A percentile compares a stretch with the other conserved stretches of the same genome.
Evolutionary conservation across 148 eudicot species (phyloP).

Genomic region (Amaranthus hypochondriacus): DNA sequence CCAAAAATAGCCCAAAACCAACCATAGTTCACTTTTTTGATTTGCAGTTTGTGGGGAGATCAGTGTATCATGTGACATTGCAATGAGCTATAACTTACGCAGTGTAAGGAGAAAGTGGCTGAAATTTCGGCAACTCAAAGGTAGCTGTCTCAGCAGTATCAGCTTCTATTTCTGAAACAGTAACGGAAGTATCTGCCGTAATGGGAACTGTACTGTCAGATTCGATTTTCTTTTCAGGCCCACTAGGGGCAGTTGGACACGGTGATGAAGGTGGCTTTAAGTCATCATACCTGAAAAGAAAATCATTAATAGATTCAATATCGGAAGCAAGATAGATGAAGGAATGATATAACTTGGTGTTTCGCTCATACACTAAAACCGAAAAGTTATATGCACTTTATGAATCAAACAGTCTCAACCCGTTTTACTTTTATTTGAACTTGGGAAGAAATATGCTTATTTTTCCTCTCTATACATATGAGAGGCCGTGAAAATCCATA

Average conservation of each 20-base stretch:
- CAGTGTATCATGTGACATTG: background rate
- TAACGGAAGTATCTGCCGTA: conserved; percentile 9
- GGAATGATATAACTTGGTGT: background rate
- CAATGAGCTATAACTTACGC: conserved; percentile 25
- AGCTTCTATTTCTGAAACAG: conserved; percentile 14
- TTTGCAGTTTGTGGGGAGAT: too few species aligned
- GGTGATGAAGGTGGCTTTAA: conserved; percentile 72
- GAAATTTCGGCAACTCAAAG: conserved; percentile 13
- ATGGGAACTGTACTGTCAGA: background rate
- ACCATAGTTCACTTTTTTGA: too few species aligned
- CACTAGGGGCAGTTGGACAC: conserved; percentile 33
- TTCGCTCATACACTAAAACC: conserved; percentile 3
- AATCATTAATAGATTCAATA: background rate
- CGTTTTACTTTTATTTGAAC: background rate
- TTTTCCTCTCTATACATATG: background rate
- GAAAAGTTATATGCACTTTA: background rate
- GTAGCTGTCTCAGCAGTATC: conserved; percentile 13
- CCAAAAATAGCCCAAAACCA: too few species aligned
- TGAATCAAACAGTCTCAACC: background rate
- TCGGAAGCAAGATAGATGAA: background rate
- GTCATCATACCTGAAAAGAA: conserved; percentile 50
- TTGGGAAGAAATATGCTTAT: background rate
- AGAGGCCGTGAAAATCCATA: background rate
- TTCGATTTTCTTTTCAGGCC: conserved; percentile 19
- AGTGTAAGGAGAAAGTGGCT: conserved; percentile 39